Evolutionary conservation across 2,329 filamentous ascomycete genomes (phyloP).

Genomic region (Phyllosticta citribraziliensis): DNA sequence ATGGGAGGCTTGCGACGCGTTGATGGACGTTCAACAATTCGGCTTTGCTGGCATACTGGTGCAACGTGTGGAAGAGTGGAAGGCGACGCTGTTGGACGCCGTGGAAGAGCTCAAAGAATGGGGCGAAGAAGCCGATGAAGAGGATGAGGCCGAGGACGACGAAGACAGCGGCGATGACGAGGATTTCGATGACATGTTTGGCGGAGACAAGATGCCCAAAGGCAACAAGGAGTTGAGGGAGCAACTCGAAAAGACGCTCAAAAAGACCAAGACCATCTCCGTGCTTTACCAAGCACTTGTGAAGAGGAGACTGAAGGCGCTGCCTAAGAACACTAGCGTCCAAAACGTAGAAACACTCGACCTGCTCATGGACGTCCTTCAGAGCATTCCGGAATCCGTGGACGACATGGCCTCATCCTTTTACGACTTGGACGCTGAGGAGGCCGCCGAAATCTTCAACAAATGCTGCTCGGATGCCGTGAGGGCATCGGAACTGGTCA

Average conservation of each 20-base stretch:
- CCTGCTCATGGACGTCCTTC: conserved; percentile 46
- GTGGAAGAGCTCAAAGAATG: conserved; percentile 82
- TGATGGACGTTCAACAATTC: conserved; percentile 52
- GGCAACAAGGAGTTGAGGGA: conserved; percentile 56
- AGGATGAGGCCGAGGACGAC: conserved; percentile 36
- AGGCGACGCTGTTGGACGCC: conserved; percentile 69
- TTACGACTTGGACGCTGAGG: conserved; percentile 54
- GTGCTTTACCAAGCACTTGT: conserved; percentile 60
- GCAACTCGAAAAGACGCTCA: conserved; percentile 55
- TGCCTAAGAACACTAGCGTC: conserved; percentile 8
- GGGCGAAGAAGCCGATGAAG: conserved; percentile 61
- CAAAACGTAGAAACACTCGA: conserved; percentile 34
- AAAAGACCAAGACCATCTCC: conserved; percentile 55
- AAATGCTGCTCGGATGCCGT: conserved; percentile 53
- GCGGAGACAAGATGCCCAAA: conserved; percentile 34
- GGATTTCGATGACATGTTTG: conserved; percentile 60
- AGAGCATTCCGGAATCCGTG: conserved; percentile 54
- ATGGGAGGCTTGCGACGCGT: conserved; percentile 73
- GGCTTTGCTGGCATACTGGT: conserved; percentile 64
- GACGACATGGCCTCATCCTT: conserved; percentile 63
- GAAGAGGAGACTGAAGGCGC: conserved; percentile 55
- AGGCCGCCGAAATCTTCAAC: conserved; percentile 50
- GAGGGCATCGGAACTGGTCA: conserved; percentile 45
- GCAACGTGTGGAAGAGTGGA: conserved; percentile 61
- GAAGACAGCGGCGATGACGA: conserved; percentile 35